Conservation (phyloP, 75 land plant genomes). For the Sequoiadendron giganteum region DNA sequence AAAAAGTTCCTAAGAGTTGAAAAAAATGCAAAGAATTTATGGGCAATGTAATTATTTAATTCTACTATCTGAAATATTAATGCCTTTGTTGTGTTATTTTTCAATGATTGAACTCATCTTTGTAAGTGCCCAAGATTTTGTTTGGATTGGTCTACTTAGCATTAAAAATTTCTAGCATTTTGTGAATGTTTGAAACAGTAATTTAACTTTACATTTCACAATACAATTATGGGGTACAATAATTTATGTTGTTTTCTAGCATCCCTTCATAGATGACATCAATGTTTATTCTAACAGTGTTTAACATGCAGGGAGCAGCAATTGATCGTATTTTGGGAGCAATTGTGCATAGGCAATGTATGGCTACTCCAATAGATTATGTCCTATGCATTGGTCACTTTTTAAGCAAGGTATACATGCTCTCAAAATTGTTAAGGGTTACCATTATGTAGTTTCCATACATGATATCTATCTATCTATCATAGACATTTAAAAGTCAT, state of each 20-base stretch:
- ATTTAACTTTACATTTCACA: neutral
- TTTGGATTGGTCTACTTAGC: neutral
- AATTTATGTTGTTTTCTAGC: neutral
- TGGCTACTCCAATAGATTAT: conserved; percentile 35
- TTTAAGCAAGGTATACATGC: conserved; percentile 35
- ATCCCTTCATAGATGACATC: neutral
- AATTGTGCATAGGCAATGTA: conserved; percentile 31
- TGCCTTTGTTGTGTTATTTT: neutral
- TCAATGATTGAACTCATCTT: neutral
- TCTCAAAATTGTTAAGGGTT: neutral
- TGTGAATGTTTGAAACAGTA: neutral
- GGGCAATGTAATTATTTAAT: neutral
- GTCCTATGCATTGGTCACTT: conserved; percentile 52
- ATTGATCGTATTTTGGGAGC: conserved; percentile 51
- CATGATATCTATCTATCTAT: neutral
- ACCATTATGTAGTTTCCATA: neutral
- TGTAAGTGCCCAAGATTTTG: neutral
- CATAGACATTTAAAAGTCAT: neutral
- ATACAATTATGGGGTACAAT: neutral
- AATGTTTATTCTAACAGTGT: neutral
- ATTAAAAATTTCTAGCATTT: neutral
- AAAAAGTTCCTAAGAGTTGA: neutral
- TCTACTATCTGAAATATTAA: neutral
- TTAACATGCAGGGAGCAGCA: conserved; percentile 45
- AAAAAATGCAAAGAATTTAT: neutral